Percentiles rank a stretch among this genome's conserved stretches.
Conservation (phyloP, 352 stramenopile genomes). For the Pythium pectinolyticum region DNA sequence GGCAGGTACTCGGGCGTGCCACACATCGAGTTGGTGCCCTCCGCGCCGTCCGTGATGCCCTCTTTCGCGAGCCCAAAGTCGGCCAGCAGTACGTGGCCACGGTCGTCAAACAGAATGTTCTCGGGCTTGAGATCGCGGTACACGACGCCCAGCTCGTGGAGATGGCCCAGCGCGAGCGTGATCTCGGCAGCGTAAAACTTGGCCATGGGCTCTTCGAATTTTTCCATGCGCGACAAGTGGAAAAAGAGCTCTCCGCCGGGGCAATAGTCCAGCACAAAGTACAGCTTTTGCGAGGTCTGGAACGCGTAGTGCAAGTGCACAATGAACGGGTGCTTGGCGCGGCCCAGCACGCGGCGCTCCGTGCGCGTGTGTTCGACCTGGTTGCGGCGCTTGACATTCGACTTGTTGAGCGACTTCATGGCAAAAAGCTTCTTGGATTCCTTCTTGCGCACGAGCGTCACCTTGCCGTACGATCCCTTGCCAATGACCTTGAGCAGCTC, state of each 20-base stretch:
- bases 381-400: constrained; percentile 85
- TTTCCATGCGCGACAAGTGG: constrained; percentile 88
- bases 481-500: constrained; percentile 92
- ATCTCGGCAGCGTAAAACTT: constrained; percentile 93
- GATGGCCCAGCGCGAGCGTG: constrained; percentile 81
- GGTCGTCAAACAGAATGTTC: constrained; percentile 84
- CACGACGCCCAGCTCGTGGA: constrained; percentile 88
- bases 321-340: constrained; percentile 91
- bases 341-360: constrained; percentile 80
- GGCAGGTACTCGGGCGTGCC: constrained; percentile 92
- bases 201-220: constrained; percentile 86
- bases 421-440: constrained; percentile 72
- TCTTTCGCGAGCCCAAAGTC: constrained; percentile 90
- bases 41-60: constrained; percentile 78
- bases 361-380: constrained; percentile 86
- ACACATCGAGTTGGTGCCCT: constrained; percentile 89
- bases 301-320: constrained; percentile 91
- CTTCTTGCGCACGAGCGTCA: constrained; percentile 83
- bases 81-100: constrained; percentile 72
- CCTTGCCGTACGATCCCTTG: constrained; percentile 91
- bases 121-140: constrained; percentile 88
- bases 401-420: constrained; percentile 91
- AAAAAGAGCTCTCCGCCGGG: constrained; percentile 91
- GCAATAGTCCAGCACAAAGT: constrained; percentile 92
- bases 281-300: constrained; percentile 90